phyloP scores from a whole-genome alignment of 495 filamentous ascomycete genomes.

The Penicillium lividum region DNA sequence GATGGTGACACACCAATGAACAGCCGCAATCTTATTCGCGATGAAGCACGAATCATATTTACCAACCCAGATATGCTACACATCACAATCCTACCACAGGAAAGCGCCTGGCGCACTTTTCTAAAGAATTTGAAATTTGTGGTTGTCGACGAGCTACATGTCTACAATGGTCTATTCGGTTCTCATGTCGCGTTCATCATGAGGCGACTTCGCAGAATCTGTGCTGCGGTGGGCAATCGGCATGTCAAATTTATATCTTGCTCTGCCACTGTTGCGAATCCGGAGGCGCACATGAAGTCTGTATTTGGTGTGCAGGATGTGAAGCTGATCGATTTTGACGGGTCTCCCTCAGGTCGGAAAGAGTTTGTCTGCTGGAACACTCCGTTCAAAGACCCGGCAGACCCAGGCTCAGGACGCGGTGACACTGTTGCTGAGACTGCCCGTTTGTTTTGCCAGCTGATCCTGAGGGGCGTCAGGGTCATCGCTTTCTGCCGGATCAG shows the following conservation, averaged over 20 bases:
- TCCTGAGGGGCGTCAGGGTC: constrained; percentile 85
- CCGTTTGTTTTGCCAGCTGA: constrained; percentile 84
- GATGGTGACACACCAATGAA: constrained; percentile 91
- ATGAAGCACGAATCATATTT: constrained; percentile 91
- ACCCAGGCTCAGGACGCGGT: constrained; percentile 83
- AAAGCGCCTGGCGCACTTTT: constrained; percentile 86
- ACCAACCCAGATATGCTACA: constrained; percentile 99
- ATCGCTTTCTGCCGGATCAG: constrained; percentile 91
- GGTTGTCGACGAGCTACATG: constrained; percentile 87
- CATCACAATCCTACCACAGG: constrained; percentile 88
- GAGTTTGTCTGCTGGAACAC: constrained; percentile 99
- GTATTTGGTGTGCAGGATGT: constrained; percentile 89
- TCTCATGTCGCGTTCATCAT: constrained; percentile 95
- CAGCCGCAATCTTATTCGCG: constrained; percentile 75
- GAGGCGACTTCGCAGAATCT: constrained; percentile 84
- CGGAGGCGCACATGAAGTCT: constrained; percentile 85
- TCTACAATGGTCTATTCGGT: constrained; percentile 94
- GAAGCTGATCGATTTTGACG: constrained; percentile 82
- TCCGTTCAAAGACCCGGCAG: constrained; percentile 85
- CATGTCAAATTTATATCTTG: constrained; percentile 94
- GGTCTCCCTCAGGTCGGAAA: constrained; percentile 89
- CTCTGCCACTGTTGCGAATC: constrained; percentile 96
- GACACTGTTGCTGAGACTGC: constrained; percentile 83
- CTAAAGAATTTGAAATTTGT: constrained; percentile 88
- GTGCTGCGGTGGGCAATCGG: constrained; percentile 86